Percentiles rank a stretch among this genome's conserved stretches.
phyloP scores from a whole-genome alignment of 1,139 yeast species.

The Scheffersomyces insectosa region DNA sequence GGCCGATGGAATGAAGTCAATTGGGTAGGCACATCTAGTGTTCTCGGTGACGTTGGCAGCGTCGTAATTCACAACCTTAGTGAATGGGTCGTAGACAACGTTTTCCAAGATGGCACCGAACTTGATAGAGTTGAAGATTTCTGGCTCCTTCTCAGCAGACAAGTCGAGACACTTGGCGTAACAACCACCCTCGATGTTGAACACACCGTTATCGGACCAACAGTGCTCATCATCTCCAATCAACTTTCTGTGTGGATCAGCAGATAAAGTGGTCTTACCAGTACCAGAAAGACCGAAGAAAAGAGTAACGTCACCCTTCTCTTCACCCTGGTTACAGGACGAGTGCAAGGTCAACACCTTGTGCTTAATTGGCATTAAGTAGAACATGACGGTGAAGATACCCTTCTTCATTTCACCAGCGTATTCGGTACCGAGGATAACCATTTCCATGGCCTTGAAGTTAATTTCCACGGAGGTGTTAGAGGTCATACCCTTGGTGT shows the following conservation, averaged over 20 bases:
- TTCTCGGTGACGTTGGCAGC: slow-evolving; percentile 88
- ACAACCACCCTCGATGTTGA: slow-evolving; percentile 99
- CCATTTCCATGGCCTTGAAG: slow-evolving; percentile 98
- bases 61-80: slow-evolving; percentile 84
- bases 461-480: slow-evolving; percentile 94
- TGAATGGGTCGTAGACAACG: slow-evolving; percentile 77
- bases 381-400: slow-evolving; percentile 97
- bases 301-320: slow-evolving; percentile 79
- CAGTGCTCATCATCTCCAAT: slow-evolving; percentile 99
- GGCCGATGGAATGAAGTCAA: slow-evolving; percentile 94
- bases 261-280: slow-evolving; percentile 96
- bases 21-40: slow-evolving; percentile 98
- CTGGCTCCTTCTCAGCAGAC: slow-evolving; percentile 93
- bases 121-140: slow-evolving; percentile 90
- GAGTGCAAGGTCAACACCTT: slow-evolving; percentile 93
- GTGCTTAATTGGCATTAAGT: slow-evolving; percentile 95
- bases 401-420: slow-evolving; percentile 99
- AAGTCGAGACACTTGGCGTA: slow-evolving; percentile 96
- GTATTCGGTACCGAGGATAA: slow-evolving; percentile 95
- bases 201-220: slow-evolving; percentile 98
- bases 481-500: slow-evolving; percentile 97
- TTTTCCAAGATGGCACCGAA: slow-evolving; percentile 95
- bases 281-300: slow-evolving; percentile 98
- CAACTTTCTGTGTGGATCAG: slow-evolving; percentile 90
- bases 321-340: slow-evolving; percentile 86